These are phyloP conservation scores for Moricandia moricandioides DNA, from an alignment of 345 rosid genomes.

Conservation along the genomic window DNA sequence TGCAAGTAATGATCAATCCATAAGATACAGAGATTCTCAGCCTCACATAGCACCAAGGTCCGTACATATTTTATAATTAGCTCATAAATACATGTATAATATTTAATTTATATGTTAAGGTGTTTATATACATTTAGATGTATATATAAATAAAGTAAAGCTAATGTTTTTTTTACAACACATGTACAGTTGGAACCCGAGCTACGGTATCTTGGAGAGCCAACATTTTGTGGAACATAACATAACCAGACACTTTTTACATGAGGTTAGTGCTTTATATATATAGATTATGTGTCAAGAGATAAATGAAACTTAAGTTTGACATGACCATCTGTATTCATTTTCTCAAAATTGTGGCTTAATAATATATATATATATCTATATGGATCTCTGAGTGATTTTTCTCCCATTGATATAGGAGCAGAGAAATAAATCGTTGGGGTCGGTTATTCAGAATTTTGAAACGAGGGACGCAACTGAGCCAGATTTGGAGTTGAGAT, in stretches of 20 bases:
- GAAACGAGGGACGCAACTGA: slow-evolving; percentile 73
- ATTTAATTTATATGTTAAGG: neutral
- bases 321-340: neutral
- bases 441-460: slow-evolving; percentile 63
- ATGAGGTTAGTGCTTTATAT: slow-evolving; percentile 46
- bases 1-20: slow-evolving; percentile 44
- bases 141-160: neutral
- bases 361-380: neutral
- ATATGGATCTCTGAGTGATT: neutral
- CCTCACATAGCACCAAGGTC: slow-evolving; percentile 54
- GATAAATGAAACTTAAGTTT: neutral
- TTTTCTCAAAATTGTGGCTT: neutral
- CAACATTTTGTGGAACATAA: slow-evolving; percentile 58
- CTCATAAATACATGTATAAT: neutral
- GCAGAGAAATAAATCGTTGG: slow-evolving; percentile 46
- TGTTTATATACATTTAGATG: neutral
- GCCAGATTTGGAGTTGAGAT: slow-evolving; percentile 84
- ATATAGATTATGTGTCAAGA: neutral
- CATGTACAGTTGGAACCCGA: slow-evolving; percentile 61
- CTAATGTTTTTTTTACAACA: slow-evolving; percentile 10
- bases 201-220: slow-evolving; percentile 49
- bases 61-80: neutral
- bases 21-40: slow-evolving; percentile 60
- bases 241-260: slow-evolving; percentile 59
- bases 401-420: slow-evolving; percentile 34